Conservation (phyloP, 2,329 filamentous ascomycete genomes). For the Aspergillus aculeatus region DNA sequence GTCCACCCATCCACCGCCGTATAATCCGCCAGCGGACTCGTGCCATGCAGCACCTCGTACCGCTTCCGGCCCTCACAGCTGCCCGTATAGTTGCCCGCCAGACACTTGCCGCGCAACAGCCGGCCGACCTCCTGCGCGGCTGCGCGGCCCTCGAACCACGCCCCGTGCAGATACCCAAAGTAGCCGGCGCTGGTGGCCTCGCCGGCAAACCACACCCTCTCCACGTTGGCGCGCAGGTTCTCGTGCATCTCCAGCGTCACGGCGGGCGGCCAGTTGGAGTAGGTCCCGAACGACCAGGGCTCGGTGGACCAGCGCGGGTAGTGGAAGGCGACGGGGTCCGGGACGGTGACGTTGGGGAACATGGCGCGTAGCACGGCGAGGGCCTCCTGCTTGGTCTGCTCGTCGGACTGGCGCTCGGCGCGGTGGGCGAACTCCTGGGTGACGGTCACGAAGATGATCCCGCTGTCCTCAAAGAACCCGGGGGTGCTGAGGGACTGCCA, state of each 20-base stretch:
- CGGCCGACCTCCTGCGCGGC: constrained; percentile 28
- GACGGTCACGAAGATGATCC: constrained; percentile 66
- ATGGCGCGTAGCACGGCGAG: constrained; percentile 59
- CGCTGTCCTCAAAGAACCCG: constrained; percentile 60
- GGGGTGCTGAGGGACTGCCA: constrained; percentile 62
- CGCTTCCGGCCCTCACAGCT: constrained; percentile 20
- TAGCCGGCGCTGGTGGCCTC: constrained; percentile 63
- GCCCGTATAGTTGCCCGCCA: constrained; percentile 11
- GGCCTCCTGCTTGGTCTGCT: constrained; percentile 56
- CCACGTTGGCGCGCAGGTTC: constrained; percentile 63
- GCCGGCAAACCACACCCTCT: constrained; percentile 63
- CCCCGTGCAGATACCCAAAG: constrained; percentile 65
- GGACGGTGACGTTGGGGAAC: constrained; percentile 59
- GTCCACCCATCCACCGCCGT: constrained; percentile 29
- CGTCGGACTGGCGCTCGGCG: constrained; percentile 59
- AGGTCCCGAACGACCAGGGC: constrained; percentile 59
- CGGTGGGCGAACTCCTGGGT: constrained; percentile 57
- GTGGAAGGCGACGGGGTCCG: constrained; percentile 59
- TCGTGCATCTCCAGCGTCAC: constrained; percentile 65
- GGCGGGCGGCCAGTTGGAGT: constrained; percentile 66
- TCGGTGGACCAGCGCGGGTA: constrained; percentile 59
- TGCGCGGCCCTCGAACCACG: constrained; percentile 57
- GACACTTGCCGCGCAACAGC: constrained; percentile 22
- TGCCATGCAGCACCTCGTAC: constrained; percentile 27
- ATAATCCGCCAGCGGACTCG: constrained; percentile 27